Evolutionary conservation across 352 stramenopile species (phyloP), one percentile per base, ranked within the genome.

Genomic region (Phytophthora chlamydospora): DNA sequence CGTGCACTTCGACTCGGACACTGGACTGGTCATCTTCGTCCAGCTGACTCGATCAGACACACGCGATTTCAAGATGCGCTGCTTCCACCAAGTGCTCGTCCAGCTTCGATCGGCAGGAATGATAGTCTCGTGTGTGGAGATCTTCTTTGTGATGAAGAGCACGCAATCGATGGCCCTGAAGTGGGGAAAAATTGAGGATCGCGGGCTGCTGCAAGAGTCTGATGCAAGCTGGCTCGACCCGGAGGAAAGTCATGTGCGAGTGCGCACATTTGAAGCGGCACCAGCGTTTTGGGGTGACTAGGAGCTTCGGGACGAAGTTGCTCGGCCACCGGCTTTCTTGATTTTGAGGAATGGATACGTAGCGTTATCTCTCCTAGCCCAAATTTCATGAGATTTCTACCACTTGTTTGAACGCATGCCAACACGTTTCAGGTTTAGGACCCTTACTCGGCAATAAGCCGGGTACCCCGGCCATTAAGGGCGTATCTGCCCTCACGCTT

Each of bases 61-160:
- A 13, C 66, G 68, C 32, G n/a, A 42, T 53, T 67, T 71, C 45
- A 75, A 65, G 50, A 58, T 71, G 46, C 10, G 21, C 34, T 71
- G 49, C 44, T 68, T 70, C 42, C 9, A 41, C 12, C 49, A 71
- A 65, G 60, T 75, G 31, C 60, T 75, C 5, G n/a, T 39, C 4
- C 55, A 68, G 50, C 51, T 75, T 11, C 41, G 50, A 39, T 13
- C 0, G 4, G 46, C 36, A 21, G 17, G 17, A 14, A 56, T 63
- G 55, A 7, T n/a, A 24, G 44, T 44, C 7, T 12, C 9, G 14
- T 19, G 27, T 10, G 55, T 63, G 16, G 38, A 31, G 55, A 16
- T 63, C 9, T 63, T 44, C 32, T 57, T 56, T 45, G 44, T 63
- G n/a, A 34, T 62, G 34, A 62, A 41, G 35, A 34, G 34, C 14